Evolutionary conservation across 2,329 filamentous ascomycete genomes (phyloP).

Genomic region (Catunica adiposa): DNA sequence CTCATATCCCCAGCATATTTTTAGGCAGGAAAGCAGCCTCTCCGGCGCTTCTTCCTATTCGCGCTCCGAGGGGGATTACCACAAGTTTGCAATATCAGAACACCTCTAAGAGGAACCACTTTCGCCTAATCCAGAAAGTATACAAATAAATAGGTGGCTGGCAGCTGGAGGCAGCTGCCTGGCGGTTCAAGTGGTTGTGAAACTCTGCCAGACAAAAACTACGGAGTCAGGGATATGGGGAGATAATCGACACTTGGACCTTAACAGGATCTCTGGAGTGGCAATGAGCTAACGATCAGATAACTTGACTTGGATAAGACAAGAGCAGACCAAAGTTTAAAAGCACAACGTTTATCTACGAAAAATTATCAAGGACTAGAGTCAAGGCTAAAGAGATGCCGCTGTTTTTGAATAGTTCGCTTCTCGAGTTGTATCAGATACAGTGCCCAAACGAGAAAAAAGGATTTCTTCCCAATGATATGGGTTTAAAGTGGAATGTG

Average conservation of each 20-base stretch:
- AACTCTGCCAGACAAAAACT: background rate
- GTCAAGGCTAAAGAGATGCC: no score
- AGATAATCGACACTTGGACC: background rate
- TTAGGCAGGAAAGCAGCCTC: slow-evolving; percentile 8
- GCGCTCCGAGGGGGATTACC: background rate
- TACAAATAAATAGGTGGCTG: background rate
- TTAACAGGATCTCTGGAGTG: background rate
- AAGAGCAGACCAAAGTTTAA: background rate
- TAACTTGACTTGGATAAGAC: background rate
- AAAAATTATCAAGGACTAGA: no score
- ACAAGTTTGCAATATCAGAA: background rate
- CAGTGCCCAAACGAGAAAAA: no score
- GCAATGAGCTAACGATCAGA: no score
- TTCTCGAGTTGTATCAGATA: no score
- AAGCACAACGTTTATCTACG: no score
- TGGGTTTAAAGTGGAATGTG: no score
- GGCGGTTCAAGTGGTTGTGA: background rate
- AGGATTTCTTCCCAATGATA: no score
- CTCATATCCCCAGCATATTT: background rate
- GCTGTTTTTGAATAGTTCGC: no score
- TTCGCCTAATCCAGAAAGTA: background rate
- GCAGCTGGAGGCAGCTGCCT: slow-evolving; percentile 1
- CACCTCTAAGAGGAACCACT: background rate
- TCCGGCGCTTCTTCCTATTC: background rate
- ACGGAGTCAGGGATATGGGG: background rate